Base-by-base conservation (phyloP, 177 flowering plant genomes). In the Vitis hybrid region DNA sequence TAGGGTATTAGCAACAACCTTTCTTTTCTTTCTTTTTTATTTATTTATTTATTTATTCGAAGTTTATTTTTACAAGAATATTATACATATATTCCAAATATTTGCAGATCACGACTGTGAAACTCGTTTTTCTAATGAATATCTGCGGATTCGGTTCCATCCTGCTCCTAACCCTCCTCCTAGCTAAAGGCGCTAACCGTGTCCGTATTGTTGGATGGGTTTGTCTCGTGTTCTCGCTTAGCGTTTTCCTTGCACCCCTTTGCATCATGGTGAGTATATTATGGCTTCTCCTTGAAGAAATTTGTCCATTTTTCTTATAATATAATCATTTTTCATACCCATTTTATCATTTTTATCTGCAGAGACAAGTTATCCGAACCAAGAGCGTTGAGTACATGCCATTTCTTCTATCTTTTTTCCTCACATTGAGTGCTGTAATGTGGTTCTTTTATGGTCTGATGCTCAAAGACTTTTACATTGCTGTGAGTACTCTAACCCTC, bases 361-460 rank as follows among this genome's bases (percentile, higher is more conserved):
- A 86, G 91, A 80, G 82, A 63, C 76, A 81, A 77, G 91, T 87
- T 2, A 87, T 87, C 18, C 62, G 68, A 52, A 87, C 91, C 1
- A 84, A 82, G 66, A 86, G 91, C 57, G 89, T 86, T 35, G 89
- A 88, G 73, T 84, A 64, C 78, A 87, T 87, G 91, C 91, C 91
- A 4, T 77, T 87, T 35, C 40, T 67, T 9, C 52, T 87, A 14
- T 81, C 91, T 2, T 71, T 86, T 18, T 83, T 76, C 65, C 80
- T 88, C 52, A 83, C 87, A 2, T 27, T 86, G 9, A 75, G 82
- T 56, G 89, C 88, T 10, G 78, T 84, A 56, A 79, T 76, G 85
- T 88, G 91, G 91, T 88, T 86, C 80, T 80, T 79, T 65, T 86
- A 86, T 55, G 91, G 91, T 2, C 52, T 80, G 35, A 70, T 88